Conservation (phyloP, 2,329 filamentous ascomycete species). For the Aspergillus terreus region DNA sequence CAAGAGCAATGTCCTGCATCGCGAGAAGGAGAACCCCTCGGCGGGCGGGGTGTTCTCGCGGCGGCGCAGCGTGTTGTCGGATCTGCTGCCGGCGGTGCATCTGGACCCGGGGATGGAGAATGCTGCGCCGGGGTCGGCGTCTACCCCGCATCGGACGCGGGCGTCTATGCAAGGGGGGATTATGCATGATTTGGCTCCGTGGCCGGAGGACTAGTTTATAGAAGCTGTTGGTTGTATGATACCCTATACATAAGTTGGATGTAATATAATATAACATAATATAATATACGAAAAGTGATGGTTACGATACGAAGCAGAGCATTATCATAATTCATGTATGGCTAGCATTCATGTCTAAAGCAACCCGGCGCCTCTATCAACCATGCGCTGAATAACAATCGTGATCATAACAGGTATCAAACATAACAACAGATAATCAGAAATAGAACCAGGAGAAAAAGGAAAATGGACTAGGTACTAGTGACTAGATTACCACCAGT, state of each 20-base stretch:
- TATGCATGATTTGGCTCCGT: constrained; percentile 19
- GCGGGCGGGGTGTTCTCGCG: constrained; percentile 27
- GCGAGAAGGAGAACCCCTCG: constrained; percentile 28
- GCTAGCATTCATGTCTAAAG: constrained; percentile 3
- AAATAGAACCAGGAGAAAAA: not conserved
- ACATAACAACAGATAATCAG: not conserved
- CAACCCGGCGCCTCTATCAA: constrained; percentile 30
- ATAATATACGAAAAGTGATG: too few species aligned
- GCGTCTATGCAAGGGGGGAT: constrained; percentile 8
- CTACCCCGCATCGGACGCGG: not conserved
- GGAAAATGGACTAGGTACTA: not conserved
- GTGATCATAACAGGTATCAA: constrained; percentile 15
- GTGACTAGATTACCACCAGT: constrained; percentile 65
- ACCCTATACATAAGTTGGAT: not conserved
- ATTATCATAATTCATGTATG: not conserved
- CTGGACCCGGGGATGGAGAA: constrained; percentile 1
- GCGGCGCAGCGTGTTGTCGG: constrained; percentile 23
- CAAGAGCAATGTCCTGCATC: constrained; percentile 11
- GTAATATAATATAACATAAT: too few species aligned
- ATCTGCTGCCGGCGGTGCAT: constrained; percentile 18
- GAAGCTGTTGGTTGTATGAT: not conserved
- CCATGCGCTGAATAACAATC: constrained; percentile 18
- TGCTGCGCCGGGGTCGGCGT: not conserved
- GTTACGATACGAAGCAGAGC: too few species aligned
- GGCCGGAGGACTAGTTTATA: constrained; percentile 10